Evolutionary conservation across 1,284 basidiomycete genomes (phyloP).

Genomic region (Papiliotrema fonsecae): DNA sequence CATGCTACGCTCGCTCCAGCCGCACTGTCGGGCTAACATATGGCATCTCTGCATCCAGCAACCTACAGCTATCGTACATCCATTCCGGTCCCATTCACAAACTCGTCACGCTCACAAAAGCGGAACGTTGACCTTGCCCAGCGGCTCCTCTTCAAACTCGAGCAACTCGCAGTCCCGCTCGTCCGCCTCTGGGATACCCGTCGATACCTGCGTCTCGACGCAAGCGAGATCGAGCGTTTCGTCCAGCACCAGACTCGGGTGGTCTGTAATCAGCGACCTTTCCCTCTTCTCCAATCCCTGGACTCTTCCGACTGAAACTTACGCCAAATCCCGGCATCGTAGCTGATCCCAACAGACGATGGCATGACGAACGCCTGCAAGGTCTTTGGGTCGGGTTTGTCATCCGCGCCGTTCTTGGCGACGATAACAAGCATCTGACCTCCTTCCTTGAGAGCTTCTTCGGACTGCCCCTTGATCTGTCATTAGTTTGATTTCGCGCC

Average conservation of each 20-base stretch:
- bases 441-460: conserved; percentile 32
- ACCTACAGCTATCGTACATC: background rate
- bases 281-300: background rate
- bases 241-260: conserved; percentile 46
- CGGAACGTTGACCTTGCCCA: conserved; percentile 32
- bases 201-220: conserved; percentile 46
- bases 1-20: too few species aligned
- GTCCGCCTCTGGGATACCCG: conserved; percentile 31
- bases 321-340: conserved; percentile 83
- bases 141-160: conserved; percentile 27
- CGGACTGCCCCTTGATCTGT: conserved; percentile 38
- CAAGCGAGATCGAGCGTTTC: conserved; percentile 46
- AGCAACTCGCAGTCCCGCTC: conserved; percentile 45
- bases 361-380: conserved; percentile 68
- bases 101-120: conserved; percentile 6
- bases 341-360: conserved; percentile 73
- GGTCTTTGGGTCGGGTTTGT: conserved; percentile 60
- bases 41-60: too few species aligned
- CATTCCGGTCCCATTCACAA: background rate
- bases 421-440: conserved; percentile 62
- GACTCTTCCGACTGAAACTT: conserved; percentile 45
- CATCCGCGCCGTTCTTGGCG: conserved; percentile 67
- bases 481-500: background rate
- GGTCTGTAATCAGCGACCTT: conserved; percentile 25
- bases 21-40: too few species aligned